These are phyloP conservation scores for Gastroboletus turbinatus DNA, from an alignment of 1,284 basidiomycete species.

Conservation along the genomic window DNA sequence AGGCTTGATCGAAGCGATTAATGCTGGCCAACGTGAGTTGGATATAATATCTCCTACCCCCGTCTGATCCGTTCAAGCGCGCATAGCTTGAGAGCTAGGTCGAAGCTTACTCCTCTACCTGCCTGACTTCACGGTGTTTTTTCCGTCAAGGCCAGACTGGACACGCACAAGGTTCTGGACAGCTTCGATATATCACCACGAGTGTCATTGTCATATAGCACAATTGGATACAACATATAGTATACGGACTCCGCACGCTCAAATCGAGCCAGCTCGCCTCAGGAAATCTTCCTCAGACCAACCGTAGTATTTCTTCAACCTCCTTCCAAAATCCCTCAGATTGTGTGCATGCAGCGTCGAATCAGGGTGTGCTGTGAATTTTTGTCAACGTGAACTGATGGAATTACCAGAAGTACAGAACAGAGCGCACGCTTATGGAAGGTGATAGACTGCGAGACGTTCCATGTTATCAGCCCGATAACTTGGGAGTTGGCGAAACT, in stretches of 20 bases:
- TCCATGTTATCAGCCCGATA: constrained; percentile 5
- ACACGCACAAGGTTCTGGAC: neutral
- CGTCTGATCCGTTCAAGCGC: neutral
- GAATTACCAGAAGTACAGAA: neutral
- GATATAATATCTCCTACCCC: neutral
- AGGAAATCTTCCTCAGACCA: constrained; percentile 67
- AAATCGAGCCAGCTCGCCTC: constrained; percentile 13
- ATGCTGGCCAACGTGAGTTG: constrained; percentile 23
- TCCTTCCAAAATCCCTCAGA: constrained; percentile 57
- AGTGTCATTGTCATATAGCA: neutral
- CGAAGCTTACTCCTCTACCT: neutral
- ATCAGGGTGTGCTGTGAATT: constrained; percentile 64
- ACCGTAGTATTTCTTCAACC: constrained; percentile 61
- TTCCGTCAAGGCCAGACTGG: neutral
- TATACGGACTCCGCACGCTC: neutral
- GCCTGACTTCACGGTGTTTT: neutral
- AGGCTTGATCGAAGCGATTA: constrained; percentile 21
- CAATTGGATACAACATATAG: neutral
- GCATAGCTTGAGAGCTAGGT: neutral
- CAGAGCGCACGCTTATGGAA: constrained; percentile 71
- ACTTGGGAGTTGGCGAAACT: constrained; percentile 23
- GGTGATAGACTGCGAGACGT: constrained; percentile 53
- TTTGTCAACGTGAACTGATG: constrained; percentile 1
- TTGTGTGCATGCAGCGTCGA: constrained; percentile 53
- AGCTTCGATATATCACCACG: neutral